phyloP scores from a whole-genome alignment of 23 red algal species.

The Gracilaria gracilis region DNA sequence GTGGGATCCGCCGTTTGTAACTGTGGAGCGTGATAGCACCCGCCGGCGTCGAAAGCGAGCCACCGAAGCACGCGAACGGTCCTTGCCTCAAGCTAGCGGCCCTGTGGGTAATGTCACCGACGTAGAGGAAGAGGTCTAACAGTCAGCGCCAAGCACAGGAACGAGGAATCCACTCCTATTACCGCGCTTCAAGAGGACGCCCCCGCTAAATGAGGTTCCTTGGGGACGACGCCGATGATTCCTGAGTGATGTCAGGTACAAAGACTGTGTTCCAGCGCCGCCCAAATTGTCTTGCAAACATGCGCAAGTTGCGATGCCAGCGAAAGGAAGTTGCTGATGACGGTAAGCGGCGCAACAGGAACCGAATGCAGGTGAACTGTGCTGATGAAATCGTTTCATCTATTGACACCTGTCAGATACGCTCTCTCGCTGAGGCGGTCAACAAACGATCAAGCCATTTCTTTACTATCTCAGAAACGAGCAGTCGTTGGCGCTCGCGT shows the following conservation, averaged over 20 bases:
- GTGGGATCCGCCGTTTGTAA: slow-evolving; percentile 13
- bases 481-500: too few relatives aligned
- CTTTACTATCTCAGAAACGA: too few relatives aligned
- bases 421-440: too few relatives aligned
- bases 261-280: not conserved
- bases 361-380: too few relatives aligned
- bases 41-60: slow-evolving; percentile 6
- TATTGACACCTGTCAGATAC: too few relatives aligned
- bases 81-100: not conserved
- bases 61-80: not conserved
- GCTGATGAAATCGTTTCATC: too few relatives aligned
- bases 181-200: slow-evolving; percentile 14
- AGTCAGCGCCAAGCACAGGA: not conserved
- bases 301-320: slow-evolving; percentile 5
- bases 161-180: not conserved
- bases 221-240: not conserved
- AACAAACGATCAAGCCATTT: too few relatives aligned
- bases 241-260: not conserved
- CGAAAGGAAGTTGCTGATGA: not conserved
- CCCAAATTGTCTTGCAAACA: not conserved
- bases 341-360: too few relatives aligned
- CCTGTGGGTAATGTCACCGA: not conserved
- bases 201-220: not conserved
- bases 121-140: not conserved
- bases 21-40: not conserved